Evolutionary conservation across 352 stramenopile genomes (phyloP).

Genomic region (Lagenidium giganteum): DNA sequence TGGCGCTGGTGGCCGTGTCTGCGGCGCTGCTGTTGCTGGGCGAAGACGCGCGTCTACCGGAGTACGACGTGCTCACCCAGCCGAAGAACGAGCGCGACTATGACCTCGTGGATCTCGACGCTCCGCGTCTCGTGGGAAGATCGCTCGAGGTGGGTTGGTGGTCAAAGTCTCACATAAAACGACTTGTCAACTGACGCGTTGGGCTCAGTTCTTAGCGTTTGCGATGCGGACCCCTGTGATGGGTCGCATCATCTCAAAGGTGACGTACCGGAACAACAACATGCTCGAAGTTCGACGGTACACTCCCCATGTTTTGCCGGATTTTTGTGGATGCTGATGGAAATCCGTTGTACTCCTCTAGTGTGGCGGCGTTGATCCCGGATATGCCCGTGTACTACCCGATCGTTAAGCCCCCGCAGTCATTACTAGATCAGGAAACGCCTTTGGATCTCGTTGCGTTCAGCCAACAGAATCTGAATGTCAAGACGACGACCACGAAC

Average conservation of each 20-base stretch:
- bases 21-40: constrained; percentile 36
- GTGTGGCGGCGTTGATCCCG: constrained; percentile 40
- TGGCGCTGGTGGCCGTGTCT: constrained; percentile 26
- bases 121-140: constrained; percentile 37
- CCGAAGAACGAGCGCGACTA: constrained; percentile 23
- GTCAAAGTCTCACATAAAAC: no score
- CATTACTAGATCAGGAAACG: constrained; percentile 11
- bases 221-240: constrained; percentile 36
- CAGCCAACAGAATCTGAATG: no score
- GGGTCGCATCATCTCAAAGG: constrained; percentile 31
- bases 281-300: constrained; percentile 45
- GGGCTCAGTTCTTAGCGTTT: constrained; percentile 24
- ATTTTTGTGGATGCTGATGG: no score
- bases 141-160: constrained; percentile 25
- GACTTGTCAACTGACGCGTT: no score
- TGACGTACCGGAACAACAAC: constrained; percentile 46
- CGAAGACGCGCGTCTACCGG: constrained; percentile 27
- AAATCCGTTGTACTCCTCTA: no score
- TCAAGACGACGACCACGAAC: no score
- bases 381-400: constrained; percentile 75
- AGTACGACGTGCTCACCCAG: constrained; percentile 20
- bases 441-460: no score
- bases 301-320: no score
- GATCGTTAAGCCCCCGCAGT: constrained; percentile 32
- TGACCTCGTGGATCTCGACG: constrained; percentile 36